Conservation (phyloP, 768 basidiomycete genomes). For the Mycena haematopus region DNA sequence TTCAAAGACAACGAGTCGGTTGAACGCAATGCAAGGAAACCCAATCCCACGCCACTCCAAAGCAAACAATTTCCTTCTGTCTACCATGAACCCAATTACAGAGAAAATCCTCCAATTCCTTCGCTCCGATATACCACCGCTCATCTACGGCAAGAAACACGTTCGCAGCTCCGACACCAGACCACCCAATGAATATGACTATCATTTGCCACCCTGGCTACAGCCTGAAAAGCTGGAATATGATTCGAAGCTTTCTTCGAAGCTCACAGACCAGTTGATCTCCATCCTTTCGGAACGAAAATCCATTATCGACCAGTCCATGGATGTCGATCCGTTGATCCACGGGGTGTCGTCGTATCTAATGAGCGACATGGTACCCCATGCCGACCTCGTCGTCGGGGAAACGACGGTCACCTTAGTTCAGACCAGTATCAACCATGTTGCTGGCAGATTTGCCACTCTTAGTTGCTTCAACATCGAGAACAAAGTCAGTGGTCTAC, state of each 20-base stretch:
- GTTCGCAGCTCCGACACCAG: neutral
- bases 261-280: neutral
- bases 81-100: neutral
- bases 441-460: conserved; percentile 6
- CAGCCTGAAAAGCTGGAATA: neutral
- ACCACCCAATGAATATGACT: conserved; percentile 12
- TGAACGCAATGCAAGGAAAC: too few relatives aligned
- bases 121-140: neutral
- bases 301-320: neutral
- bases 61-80: neutral
- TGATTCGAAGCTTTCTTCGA: neutral
- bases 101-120: neutral
- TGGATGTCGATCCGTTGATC: neutral
- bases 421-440: neutral
- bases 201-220: conserved; percentile 19
- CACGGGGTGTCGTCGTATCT: neutral
- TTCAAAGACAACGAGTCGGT: too few relatives aligned
- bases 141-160: neutral
- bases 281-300: neutral
- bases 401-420: conserved; percentile 1
- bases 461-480: conserved; percentile 16
- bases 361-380: neutral
- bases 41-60: too few relatives aligned
- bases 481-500: neutral
- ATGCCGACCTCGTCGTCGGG: neutral